Evolutionary conservation across 2,329 filamentous ascomycete genomes (phyloP).

Genomic region (Sporothrix phasma): DNA sequence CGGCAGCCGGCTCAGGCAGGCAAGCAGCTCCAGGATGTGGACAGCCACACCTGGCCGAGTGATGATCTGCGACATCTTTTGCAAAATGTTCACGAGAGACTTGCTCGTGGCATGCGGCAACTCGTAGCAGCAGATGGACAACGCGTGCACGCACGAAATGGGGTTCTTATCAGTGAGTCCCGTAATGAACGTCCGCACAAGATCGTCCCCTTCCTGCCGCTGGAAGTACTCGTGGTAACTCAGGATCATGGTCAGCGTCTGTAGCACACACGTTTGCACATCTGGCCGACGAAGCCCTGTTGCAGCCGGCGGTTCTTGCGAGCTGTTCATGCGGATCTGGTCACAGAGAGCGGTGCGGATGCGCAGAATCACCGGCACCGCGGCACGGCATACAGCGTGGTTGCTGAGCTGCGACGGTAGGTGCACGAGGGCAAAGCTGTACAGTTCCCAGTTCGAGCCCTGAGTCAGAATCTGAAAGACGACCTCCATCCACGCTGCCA

Average conservation of each 20-base stretch:
- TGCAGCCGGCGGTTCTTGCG: slow-evolving; percentile 70
- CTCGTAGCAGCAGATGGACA: slow-evolving; percentile 93
- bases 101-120: slow-evolving; percentile 80
- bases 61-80: slow-evolving; percentile 92
- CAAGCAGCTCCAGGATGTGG: slow-evolving; percentile 93
- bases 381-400: slow-evolving; percentile 68
- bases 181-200: slow-evolving; percentile 75
- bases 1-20: slow-evolving; percentile 73
- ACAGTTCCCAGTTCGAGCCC: slow-evolving; percentile 80
- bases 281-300: slow-evolving; percentile 78
- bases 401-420: slow-evolving; percentile 83
- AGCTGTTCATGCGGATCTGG: slow-evolving; percentile 65
- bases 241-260: slow-evolving; percentile 76
- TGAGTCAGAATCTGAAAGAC: slow-evolving; percentile 64
- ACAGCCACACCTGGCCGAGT: slow-evolving; percentile 86
- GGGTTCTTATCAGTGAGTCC: slow-evolving; percentile 83
- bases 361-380: slow-evolving; percentile 64
- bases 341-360: slow-evolving; percentile 71
- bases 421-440: slow-evolving; percentile 81
- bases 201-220: slow-evolving; percentile 78
- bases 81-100: slow-evolving; percentile 72
- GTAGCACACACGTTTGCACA: slow-evolving; percentile 79
- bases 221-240: slow-evolving; percentile 82
- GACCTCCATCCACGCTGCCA: slow-evolving; percentile 65
- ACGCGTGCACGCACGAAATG: slow-evolving; percentile 85